Evolutionary conservation across 2,329 filamentous ascomycete species (phyloP), one percentile per base, ranked within the genome.

Genomic region (Ophiocordyceps camponoti-saundersi): DNA sequence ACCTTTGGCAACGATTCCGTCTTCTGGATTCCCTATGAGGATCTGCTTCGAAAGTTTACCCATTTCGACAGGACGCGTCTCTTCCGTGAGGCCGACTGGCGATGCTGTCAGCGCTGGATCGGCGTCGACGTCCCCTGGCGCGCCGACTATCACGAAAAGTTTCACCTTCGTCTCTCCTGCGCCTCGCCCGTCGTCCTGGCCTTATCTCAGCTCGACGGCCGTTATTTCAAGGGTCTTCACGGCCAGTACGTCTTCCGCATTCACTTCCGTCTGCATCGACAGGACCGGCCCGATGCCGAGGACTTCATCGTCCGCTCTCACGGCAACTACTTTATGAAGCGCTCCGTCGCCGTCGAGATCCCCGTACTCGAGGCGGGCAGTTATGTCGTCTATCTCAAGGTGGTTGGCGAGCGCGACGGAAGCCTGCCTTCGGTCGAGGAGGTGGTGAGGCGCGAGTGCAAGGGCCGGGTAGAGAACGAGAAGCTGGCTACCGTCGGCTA

Each of bases 1-100:
- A 69, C 68, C 29, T 80, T 80, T 48, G 75, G 76, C 21, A 74
- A 72, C 51, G 76, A 80, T 53, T 77, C 74, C 0, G 73, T 77
- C 13, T 80, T 80, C 54, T 80, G 76, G 76, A 79, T 80, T 49
- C 69, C 73, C 2, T 80, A 78, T 54, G 67, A 74, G 45, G 77
- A 81, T 53, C 65, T 82, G 46, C 68, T 81, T 13, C 70, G 72
- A 51, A 80, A 80, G 54, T 81, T 75, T 54, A 71, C 72, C 44
- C 69, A 72, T 52, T 73, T 81, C 46, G 76, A 81, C 54, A 69
- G 77, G 15, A 81, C 78, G 0, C 68, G 77, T 1, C 69, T 82
- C 18, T 81, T 81, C 58, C 65, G 71, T 23, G 72, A 77, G 20
- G 48, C 45, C 8, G 68, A 74, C 49, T 82, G 77, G 78, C 67